Evolutionary conservation across 2,329 filamentous ascomycete genomes (phyloP).

Genomic region (Hypoxylon sp.): DNA sequence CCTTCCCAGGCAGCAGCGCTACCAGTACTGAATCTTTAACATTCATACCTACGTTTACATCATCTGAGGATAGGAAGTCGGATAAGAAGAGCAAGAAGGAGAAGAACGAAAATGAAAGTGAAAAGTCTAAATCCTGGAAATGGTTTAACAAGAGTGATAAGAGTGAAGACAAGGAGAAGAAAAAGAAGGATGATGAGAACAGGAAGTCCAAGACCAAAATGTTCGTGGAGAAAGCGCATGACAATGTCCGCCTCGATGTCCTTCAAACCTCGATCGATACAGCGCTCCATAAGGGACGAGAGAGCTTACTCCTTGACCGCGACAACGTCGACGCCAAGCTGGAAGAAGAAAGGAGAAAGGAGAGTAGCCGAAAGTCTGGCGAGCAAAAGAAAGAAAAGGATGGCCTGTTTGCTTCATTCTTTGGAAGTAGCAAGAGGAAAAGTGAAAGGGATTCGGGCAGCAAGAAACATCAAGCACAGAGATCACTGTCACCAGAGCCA

Average conservation of each 20-base stretch:
- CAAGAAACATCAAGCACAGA: constrained; percentile 80
- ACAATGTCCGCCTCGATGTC: constrained; percentile 87
- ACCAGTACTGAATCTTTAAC: constrained; percentile 81
- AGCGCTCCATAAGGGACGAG: constrained; percentile 75
- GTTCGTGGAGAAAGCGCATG: constrained; percentile 72
- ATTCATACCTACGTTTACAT: constrained; percentile 79
- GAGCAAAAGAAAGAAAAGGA: constrained; percentile 93
- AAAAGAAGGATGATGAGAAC: constrained; percentile 71
- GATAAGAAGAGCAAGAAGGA: constrained; percentile 86
- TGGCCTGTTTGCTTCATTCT: constrained; percentile 92
- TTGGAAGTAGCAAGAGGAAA: constrained; percentile 91
- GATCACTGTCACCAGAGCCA: constrained; percentile 86
- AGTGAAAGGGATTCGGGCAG: constrained; percentile 79
- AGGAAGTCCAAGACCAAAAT: constrained; percentile 78
- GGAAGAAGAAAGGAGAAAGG: constrained; percentile 86
- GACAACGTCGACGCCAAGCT: constrained; percentile 79
- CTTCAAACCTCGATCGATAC: constrained; percentile 89
- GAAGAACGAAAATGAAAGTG: constrained; percentile 72
- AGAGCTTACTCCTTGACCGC: constrained; percentile 87
- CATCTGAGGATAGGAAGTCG: constrained; percentile 76
- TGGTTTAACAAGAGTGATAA: constrained; percentile 76
- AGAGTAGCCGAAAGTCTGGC: constrained; percentile 78
- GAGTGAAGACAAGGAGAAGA: constrained; percentile 81
- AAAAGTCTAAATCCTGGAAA: constrained; percentile 77
- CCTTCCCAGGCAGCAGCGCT: constrained; percentile 77